Evolutionary conservation across 805 yeast species (phyloP), one percentile per base, ranked within the genome.

Genomic region (Metahyphopichia silvanorum): DNA sequence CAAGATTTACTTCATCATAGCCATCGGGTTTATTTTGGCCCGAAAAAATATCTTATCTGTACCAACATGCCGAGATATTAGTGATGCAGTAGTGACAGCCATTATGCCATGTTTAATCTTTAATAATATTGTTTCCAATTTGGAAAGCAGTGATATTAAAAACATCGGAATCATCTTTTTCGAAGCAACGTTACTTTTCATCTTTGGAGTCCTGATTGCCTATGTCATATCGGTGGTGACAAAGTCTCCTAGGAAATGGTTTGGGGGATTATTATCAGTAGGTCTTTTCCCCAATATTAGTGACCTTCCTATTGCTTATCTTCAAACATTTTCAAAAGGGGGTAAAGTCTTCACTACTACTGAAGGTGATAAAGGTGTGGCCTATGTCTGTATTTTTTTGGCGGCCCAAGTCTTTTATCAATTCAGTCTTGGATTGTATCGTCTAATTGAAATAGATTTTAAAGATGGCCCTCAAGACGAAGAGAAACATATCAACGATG

Each of bases 301-400:
- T 11, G 95, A 86, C 58, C 66, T 86, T 35, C 95, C 96, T 0
- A 83, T 86, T 44, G 95, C 95, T 0, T 87, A 86, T 44, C 54
- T 80, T 22, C 86, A 81, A 47, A 82, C 91, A 2, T 60, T 86
- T 49, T 80, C 84, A 16, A 69, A 75, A 11, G 79, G 87, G 1
- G 64, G 76, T 1, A 62, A 71, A 5, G 46, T 66, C 6, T 80
- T 88, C 46, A 63, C 80, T 0, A 47, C 64, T 11, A 72, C 57
- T 4, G 78, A 84, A 39, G 86, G 86, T 22, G 69, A 76, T 33
- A 72, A 74, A 44, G 97, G 96, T 16, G 82, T 83, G 16, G 93
- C 96, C 1, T 86, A 83, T 56, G 82, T 85, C 14, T 82, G 88
- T 47, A 80, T 88, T 21, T 84, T 82, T 46, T 65, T 82, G 27